Percentiles rank a stretch among this genome's conserved stretches.
Evolutionary conservation across 192 early-diverging fungal species (phyloP).

Genomic region (Chytriomyces sp.): DNA sequence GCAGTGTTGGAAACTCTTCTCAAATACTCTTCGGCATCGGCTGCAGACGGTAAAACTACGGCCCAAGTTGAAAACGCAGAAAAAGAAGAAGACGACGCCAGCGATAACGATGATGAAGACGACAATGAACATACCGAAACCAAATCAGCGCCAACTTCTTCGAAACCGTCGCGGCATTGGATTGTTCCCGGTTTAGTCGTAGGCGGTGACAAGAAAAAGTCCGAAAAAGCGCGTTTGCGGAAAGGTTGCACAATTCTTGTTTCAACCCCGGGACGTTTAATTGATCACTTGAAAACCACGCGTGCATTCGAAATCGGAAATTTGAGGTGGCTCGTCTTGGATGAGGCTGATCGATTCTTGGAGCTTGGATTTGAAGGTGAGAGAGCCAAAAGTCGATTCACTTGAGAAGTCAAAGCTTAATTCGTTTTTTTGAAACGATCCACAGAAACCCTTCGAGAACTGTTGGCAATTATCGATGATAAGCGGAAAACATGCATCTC

Average conservation of each 20-base stretch:
- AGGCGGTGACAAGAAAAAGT: conserved; percentile 91
- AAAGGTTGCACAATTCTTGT: conserved; percentile 74
- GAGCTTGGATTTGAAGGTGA: conserved; percentile 83
- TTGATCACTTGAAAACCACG: conserved; percentile 90
- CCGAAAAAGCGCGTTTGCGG: conserved; percentile 83
- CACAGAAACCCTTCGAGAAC: conserved; percentile 47
- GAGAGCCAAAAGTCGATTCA: not conserved
- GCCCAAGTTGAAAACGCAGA: conserved; percentile 85
- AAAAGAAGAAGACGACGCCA: conserved; percentile 82
- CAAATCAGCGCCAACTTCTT: conserved; percentile 36
- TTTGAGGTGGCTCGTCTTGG: conserved; percentile 93
- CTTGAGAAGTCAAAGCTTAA: not conserved
- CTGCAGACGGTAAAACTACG: conserved; percentile 42
- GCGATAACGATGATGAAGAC: conserved; percentile 79
- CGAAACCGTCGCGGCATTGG: conserved; percentile 66
- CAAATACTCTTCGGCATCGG: conserved; percentile 64
- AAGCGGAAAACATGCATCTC: conserved; percentile 28
- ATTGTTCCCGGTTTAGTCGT: conserved; percentile 79
- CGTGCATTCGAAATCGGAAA: conserved; percentile 79
- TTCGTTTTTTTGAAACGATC: not conserved
- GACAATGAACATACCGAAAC: conserved; percentile 69
- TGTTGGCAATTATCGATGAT: conserved; percentile 47
- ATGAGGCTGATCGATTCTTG: conserved; percentile 96
- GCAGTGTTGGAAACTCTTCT: conserved; percentile 76
- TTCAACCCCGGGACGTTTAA: conserved; percentile 93